Conservation (phyloP, 2,329 filamentous ascomycete genomes). For the Helicocarpus griseus region DNA sequence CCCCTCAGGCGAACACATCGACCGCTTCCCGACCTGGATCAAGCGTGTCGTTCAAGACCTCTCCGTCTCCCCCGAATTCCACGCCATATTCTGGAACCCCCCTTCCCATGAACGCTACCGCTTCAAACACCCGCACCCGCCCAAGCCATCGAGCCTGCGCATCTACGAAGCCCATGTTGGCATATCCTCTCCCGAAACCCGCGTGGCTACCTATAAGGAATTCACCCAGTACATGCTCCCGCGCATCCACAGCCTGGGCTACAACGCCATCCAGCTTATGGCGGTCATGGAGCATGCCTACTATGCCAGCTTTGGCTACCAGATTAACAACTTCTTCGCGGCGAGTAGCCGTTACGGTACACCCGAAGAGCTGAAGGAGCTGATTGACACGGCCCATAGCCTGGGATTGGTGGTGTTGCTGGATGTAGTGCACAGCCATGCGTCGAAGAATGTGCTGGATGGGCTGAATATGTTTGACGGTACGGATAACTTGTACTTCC, state of each 20-base stretch:
- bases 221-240: constrained; percentile 90
- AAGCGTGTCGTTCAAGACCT: constrained; percentile 94
- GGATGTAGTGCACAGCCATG: constrained; percentile 95
- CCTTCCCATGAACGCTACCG: constrained; percentile 64
- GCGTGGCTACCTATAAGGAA: constrained; percentile 91
- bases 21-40: constrained; percentile 93
- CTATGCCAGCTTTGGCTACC: constrained; percentile 97
- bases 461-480: constrained; percentile 95
- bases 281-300: constrained; percentile 99
- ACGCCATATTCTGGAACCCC: constrained; percentile 96
- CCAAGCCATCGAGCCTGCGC: constrained; percentile 74
- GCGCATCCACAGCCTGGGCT: constrained; percentile 79
- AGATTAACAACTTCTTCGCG: constrained; percentile 98
- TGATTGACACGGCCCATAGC: constrained; percentile 88
- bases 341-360: constrained; percentile 90
- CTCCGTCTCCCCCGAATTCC: constrained; percentile 79
- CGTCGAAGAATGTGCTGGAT: constrained; percentile 93
- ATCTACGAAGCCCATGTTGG: constrained; percentile 99
- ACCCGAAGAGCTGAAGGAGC: constrained; percentile 90
- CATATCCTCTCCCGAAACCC: constrained; percentile 83
- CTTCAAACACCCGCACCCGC: constrained; percentile 74
- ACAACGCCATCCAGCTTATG: constrained; percentile 98
- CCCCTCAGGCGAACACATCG: constrained; percentile 68
- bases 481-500: constrained; percentile 92
- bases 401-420: constrained; percentile 85